phyloP scores from a whole-genome alignment of 768 basidiomycete species.

The Polyporus arcularius region DNA sequence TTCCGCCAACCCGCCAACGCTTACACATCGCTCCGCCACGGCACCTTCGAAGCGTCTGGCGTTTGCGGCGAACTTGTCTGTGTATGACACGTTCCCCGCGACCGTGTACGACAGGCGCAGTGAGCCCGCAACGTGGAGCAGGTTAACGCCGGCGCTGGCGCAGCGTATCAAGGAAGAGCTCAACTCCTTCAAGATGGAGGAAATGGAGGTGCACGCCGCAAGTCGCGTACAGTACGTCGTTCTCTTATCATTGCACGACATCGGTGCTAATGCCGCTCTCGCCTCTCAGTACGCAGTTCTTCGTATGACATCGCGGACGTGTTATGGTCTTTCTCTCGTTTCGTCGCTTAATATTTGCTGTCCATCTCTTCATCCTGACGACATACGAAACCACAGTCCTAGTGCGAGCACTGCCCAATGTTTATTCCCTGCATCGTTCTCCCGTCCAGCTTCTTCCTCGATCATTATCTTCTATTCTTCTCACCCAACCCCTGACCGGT shows the following conservation, averaged over 20 bases:
- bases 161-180: constrained; percentile 98
- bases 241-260: constrained; percentile 8
- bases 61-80: constrained; percentile 90
- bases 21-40: constrained; percentile 75
- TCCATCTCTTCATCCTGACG: constrained; percentile 17
- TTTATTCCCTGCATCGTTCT: constrained; percentile 13
- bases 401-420: constrained; percentile 10
- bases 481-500: neutral
- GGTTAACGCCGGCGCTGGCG: constrained; percentile 90
- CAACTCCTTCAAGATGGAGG: constrained; percentile 99
- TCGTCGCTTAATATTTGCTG: constrained; percentile 25
- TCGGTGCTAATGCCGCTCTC: constrained; percentile 13
- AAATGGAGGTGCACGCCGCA: constrained; percentile 97
- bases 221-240: constrained; percentile 84
- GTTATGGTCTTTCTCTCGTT: constrained; percentile 23
- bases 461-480: constrained; percentile 7
- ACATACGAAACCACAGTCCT: constrained; percentile 24
- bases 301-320: constrained; percentile 56
- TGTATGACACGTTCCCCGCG: constrained; percentile 95
- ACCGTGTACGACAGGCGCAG: constrained; percentile 91
- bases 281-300: constrained; percentile 75
- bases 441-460: constrained; percentile 2
- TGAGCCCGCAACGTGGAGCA: constrained; percentile 96
- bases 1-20: constrained; percentile 44
- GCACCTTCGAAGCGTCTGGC: constrained; percentile 69